Evolutionary conservation across 2,329 filamentous ascomycete genomes (phyloP).

Genomic region (Sarocladium oryzae): DNA sequence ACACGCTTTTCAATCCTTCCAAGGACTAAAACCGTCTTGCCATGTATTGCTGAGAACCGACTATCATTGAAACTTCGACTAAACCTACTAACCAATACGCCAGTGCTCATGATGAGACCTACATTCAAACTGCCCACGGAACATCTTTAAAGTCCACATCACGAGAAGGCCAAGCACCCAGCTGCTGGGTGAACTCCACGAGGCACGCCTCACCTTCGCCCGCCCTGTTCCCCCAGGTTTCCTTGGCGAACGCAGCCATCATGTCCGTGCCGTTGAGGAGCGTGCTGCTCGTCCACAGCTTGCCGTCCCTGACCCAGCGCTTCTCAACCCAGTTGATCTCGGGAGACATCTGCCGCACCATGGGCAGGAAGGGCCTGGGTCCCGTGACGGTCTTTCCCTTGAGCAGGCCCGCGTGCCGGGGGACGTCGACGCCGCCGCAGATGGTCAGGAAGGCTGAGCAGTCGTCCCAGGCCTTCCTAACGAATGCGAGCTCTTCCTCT

Average conservation of each 20-base stretch:
- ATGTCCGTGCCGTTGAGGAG: conserved; percentile 29
- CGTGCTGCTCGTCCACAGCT: conserved; percentile 29
- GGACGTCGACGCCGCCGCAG: conserved; percentile 29
- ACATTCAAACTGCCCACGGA: conserved; percentile 1
- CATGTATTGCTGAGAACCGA: too few relatives aligned
- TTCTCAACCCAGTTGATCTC: conserved; percentile 30
- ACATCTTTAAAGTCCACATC: conserved; percentile 28
- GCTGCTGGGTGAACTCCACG: conserved; percentile 14
- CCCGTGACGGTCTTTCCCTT: conserved; percentile 30
- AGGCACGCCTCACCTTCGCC: conserved; percentile 11
- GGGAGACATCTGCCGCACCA: conserved; percentile 21
- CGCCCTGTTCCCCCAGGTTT: conserved; percentile 22
- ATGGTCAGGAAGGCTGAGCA: conserved; percentile 32
- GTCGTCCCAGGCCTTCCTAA: conserved; percentile 26
- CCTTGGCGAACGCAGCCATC: conserved; percentile 22
- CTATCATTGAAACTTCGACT: too few relatives aligned
- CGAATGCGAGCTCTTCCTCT: conserved; percentile 27
- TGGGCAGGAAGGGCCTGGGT: conserved; percentile 22
- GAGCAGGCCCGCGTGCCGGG: conserved; percentile 28
- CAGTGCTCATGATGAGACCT: too few relatives aligned
- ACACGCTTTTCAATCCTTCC: too few relatives aligned
- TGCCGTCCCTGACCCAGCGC: conserved; percentile 28
- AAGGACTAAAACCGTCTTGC: too few relatives aligned
- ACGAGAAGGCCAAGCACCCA: conserved; percentile 21
- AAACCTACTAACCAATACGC: too few relatives aligned